Conservation (phyloP, 306 rosid genomes). For the Vicia faba region DNA sequence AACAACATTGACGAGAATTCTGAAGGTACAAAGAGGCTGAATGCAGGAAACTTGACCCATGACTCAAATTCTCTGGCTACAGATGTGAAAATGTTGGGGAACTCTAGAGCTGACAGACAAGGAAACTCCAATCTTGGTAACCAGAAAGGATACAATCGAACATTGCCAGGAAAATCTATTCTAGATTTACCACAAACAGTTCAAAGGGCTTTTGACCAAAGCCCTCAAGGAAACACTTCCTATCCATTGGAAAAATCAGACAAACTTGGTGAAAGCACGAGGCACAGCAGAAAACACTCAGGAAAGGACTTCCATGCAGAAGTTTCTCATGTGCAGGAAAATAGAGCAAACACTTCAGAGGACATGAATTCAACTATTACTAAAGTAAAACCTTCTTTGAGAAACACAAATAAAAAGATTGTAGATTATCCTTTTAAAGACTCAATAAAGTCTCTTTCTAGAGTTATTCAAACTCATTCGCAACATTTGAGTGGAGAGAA, state of each 20-base stretch:
- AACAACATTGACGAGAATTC: conserved; percentile 56
- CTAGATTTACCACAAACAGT: conserved; percentile 61
- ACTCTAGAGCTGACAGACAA: conserved; percentile 63
- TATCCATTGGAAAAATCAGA: conserved; percentile 58
- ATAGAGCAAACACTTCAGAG: conserved; percentile 56
- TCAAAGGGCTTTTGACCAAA: conserved; percentile 62
- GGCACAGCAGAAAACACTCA: conserved; percentile 54
- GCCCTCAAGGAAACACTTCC: conserved; percentile 49
- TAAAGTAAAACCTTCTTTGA: conserved; percentile 62
- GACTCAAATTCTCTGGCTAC: conserved; percentile 51
- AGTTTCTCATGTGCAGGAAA: conserved; percentile 49
- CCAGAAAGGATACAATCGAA: conserved; percentile 57
- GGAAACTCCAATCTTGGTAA: conserved; percentile 55
- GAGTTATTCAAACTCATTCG: conserved; percentile 56
- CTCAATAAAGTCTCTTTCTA: conserved; percentile 55
- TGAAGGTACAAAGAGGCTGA: conserved; percentile 61
- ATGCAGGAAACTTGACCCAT: conserved; percentile 46
- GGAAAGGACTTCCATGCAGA: conserved; percentile 61
- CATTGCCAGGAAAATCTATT: conserved; percentile 58
- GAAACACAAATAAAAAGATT: conserved; percentile 55
- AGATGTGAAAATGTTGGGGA: conserved; percentile 51
- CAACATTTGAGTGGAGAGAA: conserved; percentile 59
- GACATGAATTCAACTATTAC: conserved; percentile 54
- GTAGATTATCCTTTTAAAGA: conserved; percentile 66
- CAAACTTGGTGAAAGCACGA: conserved; percentile 55